Evolutionary conservation across 805 yeast species (phyloP).

Genomic region (Ogataea nitratoaversa): DNA sequence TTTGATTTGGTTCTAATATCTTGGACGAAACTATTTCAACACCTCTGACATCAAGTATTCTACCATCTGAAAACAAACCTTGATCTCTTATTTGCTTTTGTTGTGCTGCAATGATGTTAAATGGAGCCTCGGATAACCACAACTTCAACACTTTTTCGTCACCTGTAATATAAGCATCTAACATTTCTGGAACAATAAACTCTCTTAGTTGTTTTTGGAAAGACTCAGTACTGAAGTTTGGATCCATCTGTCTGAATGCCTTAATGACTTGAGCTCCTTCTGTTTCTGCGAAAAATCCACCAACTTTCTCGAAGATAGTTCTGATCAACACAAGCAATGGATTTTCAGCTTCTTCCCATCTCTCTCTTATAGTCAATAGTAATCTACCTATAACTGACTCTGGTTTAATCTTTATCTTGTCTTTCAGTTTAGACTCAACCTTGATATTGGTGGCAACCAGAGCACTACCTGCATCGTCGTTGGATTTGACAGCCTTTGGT

Average conservation of each 20-base stretch:
- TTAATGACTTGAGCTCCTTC: conserved; percentile 91
- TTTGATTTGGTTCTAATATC: conserved; percentile 82
- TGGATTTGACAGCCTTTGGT: conserved; percentile 65
- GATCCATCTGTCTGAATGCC: conserved; percentile 85
- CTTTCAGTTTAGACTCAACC: conserved; percentile 49
- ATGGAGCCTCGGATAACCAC: conserved; percentile 98
- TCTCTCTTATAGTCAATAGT: conserved; percentile 55
- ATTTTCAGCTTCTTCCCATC: conserved; percentile 92
- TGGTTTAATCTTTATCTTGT: conserved; percentile 58
- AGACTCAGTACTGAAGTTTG: conserved; percentile 72
- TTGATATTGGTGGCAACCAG: conserved; percentile 79
- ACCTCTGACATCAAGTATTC: conserved; percentile 89
- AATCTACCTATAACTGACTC: conserved; percentile 67
- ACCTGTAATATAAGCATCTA: conserved; percentile 92
- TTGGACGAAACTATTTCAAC: conserved; percentile 89
- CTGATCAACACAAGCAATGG: conserved; percentile 80
- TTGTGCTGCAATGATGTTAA: conserved; percentile 87
- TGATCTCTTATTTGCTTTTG: conserved; percentile 90
- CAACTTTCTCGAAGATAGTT: conserved; percentile 72
- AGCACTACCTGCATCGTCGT: conserved; percentile 79
- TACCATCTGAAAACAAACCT: conserved; percentile 86
- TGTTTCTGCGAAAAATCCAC: conserved; percentile 92
- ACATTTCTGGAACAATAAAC: conserved; percentile 88
- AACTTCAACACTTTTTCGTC: conserved; percentile 76
- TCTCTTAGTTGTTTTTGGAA: conserved; percentile 84